Percentiles rank a stretch among this genome's conserved stretches.
Evolutionary conservation across 75 land plant species (phyloP).

Genomic region (Pinus taeda): DNA sequence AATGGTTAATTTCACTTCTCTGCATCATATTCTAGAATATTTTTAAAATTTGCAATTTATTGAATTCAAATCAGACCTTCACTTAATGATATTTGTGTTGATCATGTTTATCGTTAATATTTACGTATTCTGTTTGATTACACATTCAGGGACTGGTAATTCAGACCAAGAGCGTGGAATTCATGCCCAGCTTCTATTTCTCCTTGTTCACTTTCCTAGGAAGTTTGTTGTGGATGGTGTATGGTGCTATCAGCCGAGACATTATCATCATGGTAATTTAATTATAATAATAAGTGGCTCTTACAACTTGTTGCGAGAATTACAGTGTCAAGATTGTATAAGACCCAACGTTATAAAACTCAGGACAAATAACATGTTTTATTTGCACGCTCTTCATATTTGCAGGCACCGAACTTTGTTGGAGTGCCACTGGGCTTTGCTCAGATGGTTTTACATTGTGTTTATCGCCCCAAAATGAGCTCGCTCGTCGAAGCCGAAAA

Average conservation of each 20-base stretch:
- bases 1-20: no score
- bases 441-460: background rate
- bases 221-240: constrained; percentile 59
- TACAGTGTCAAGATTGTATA: no score
- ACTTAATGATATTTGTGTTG: no score
- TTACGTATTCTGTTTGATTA: no score
- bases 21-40: no score
- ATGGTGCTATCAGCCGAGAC: constrained; percentile 52
- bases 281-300: no score
- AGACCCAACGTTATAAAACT: background rate
- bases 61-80: no score
- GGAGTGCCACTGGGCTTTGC: background rate
- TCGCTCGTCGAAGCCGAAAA: background rate
- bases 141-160: constrained; percentile 7
- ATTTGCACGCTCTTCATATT: no score
- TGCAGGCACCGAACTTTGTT: background rate
- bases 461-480: background rate
- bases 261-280: constrained; percentile 55
- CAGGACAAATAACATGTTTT: no score
- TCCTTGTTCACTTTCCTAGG: constrained; percentile 52
- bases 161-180: constrained; percentile 72
- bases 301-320: no score
- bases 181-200: constrained; percentile 64
- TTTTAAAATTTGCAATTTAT: no score
- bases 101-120: no score